Evolutionary conservation across 192 early-diverging fungal genomes (phyloP).

Genomic region (Linnemannia schmuckeri): DNA sequence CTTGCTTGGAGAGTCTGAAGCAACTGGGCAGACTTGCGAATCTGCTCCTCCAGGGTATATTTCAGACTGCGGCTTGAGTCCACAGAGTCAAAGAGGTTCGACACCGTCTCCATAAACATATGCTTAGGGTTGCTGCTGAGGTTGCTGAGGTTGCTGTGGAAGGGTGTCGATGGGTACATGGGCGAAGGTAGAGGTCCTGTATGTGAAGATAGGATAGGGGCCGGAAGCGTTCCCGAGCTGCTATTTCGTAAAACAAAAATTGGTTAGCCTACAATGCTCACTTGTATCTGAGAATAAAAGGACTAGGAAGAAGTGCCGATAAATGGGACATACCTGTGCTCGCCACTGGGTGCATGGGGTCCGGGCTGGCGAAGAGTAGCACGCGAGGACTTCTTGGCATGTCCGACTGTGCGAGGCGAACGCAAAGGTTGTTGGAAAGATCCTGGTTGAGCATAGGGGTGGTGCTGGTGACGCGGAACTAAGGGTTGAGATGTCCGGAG

Average conservation of each 20-base stretch:
- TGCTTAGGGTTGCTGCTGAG: slow-evolving; percentile 61
- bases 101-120: slow-evolving; percentile 68
- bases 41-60: slow-evolving; percentile 81
- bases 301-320: not conserved
- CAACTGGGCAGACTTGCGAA: slow-evolving; percentile 75
- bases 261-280: too few relatives aligned
- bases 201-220: slow-evolving; percentile 51
- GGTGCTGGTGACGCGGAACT: slow-evolving; percentile 40
- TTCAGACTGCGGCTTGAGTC: slow-evolving; percentile 73
- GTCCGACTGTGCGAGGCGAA: slow-evolving; percentile 33
- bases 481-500: slow-evolving; percentile 43
- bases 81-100: slow-evolving; percentile 67
- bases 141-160: slow-evolving; percentile 34
- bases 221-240: slow-evolving; percentile 46
- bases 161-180: slow-evolving; percentile 66
- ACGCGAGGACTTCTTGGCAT: slow-evolving; percentile 36
- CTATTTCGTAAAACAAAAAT: not conserved
- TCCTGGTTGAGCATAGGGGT: slow-evolving; percentile 31
- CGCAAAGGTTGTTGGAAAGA: slow-evolving; percentile 48
- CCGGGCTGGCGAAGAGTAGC: slow-evolving; percentile 29
- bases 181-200: slow-evolving; percentile 58
- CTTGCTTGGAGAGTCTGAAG: slow-evolving; percentile 81
- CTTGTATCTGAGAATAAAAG: not conserved
- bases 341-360: not conserved
- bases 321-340: slow-evolving; percentile 22